Evolutionary conservation across 2,329 filamentous ascomycete genomes (phyloP), one percentile per base, ranked within the genome.

Genomic region (Diplodia corticola): DNA sequence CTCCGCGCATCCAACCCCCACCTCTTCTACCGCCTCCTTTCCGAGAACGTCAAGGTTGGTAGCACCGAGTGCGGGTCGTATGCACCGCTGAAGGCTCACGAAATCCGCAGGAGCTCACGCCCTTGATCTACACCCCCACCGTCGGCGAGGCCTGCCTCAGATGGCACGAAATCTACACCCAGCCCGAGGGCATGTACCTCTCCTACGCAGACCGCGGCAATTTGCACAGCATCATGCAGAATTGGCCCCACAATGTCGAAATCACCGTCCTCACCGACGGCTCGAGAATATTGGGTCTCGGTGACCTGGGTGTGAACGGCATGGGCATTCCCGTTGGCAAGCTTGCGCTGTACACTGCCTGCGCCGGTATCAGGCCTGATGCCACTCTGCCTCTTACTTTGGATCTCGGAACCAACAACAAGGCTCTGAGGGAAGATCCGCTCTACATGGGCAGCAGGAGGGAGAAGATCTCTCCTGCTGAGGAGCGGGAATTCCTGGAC

Each of bases 311-410:
- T 72, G 89, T 99, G 71, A 97, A 97, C 79, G 95, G 95, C 75
- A 96, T 98, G 83, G 95, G 95, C 71, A 99, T 99, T 79, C 93
- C 95, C 69, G 94, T 99, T 72, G 95, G 95, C 76, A 99, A 99
- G 83, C 86, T 98, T 69, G 89, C 93, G 69, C 86, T 99, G 63
- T 99, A 99, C 85, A 97, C 92, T 67, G 93, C 91, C 53, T 96
- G 94, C 75, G 95, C 95, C 67, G 95, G 95, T 76, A 97, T 98
- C 80, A 88, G 93, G 80, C 95, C 95, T 44, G 84, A 88, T 71
- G 81, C 80, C 67, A 89, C 87, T 35, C 82, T 89, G 20, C 87
- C 87, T 30, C 78, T 89, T 73, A 87, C 83, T 64, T 77, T 89
- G 26, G 87, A 89, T 74, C 76, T 89, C 73, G 87, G 87, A 33